Conservation (phyloP, 2,329 filamentous ascomycete species). For the Pyricularia sp. region DNA sequence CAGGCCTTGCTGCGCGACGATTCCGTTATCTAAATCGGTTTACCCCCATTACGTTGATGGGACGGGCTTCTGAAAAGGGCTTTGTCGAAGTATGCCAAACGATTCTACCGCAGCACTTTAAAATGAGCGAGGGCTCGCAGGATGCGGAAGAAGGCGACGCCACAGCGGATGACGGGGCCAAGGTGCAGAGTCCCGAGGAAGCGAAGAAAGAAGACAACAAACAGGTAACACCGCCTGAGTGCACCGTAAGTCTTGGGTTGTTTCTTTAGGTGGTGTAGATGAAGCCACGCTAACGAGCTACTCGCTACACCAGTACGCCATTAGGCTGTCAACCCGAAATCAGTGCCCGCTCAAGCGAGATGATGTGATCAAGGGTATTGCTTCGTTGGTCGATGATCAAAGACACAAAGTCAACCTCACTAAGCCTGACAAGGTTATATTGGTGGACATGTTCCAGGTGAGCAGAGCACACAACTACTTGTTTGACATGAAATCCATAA, state of each 20-base stretch:
- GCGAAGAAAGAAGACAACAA: conserved; percentile 7
- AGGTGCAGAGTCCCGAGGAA: conserved; percentile 8
- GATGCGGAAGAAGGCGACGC: background rate
- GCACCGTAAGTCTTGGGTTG: conserved; percentile 26
- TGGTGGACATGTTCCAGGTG: conserved; percentile 77
- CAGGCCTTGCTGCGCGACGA: conserved; percentile 31
- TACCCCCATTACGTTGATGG: conserved; percentile 40
- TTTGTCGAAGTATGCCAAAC: conserved; percentile 54
- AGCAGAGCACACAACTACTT: conserved; percentile 8
- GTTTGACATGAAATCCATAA: background rate
- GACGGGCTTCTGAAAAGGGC: conserved; percentile 60
- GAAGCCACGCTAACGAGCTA: conserved; percentile 4
- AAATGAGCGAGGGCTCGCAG: conserved; percentile 22
- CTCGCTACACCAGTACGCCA: conserved; percentile 52
- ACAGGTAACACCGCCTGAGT: conserved; percentile 12
- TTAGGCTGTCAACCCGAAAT: conserved; percentile 68
- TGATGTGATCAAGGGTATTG: conserved; percentile 62
- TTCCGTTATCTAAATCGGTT: conserved; percentile 47
- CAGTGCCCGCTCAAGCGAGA: conserved; percentile 60
- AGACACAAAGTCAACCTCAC: conserved; percentile 70
- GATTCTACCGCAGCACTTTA: conserved; percentile 57
- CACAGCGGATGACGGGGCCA: background rate
- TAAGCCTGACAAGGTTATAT: conserved; percentile 67
- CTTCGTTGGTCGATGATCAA: conserved; percentile 47
- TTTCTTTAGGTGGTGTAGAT: background rate